phyloP scores from a whole-genome alignment of 2,329 filamentous ascomycete genomes.

The Metarhizium robertsii region DNA sequence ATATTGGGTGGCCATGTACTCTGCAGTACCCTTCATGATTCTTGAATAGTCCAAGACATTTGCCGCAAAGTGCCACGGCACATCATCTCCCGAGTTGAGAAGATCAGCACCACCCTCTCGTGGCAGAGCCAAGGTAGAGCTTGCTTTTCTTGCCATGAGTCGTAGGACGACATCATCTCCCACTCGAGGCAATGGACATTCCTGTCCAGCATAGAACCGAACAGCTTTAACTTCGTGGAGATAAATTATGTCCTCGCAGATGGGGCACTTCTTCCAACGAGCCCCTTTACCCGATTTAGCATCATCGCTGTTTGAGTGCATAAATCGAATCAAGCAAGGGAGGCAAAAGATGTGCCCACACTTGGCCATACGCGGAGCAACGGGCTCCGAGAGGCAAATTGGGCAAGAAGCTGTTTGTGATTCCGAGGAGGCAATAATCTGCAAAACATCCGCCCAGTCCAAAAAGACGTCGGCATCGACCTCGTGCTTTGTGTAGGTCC shows the following conservation, averaged over 20 bases:
- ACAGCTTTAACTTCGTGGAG: slow-evolving; percentile 84
- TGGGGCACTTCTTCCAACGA: slow-evolving; percentile 89
- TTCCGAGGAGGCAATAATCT: slow-evolving; percentile 82
- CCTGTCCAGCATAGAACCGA: slow-evolving; percentile 83
- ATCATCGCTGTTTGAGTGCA: slow-evolving; percentile 75
- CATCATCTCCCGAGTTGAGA: slow-evolving; percentile 59
- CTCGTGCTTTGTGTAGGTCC: slow-evolving; percentile 71
- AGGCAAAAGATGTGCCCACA: slow-evolving; percentile 97
- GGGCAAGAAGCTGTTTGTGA: slow-evolving; percentile 86
- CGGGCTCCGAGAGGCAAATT: slow-evolving; percentile 86
- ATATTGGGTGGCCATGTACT: slow-evolving; percentile 78
- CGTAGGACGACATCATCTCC: slow-evolving; percentile 86
- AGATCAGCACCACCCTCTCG: slow-evolving; percentile 66
- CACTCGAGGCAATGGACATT: slow-evolving; percentile 68
- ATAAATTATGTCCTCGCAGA: slow-evolving; percentile 91
- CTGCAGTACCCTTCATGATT: slow-evolving; percentile 86
- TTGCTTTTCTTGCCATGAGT: slow-evolving; percentile 70
- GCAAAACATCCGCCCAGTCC: slow-evolving; percentile 83
- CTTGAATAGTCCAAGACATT: slow-evolving; percentile 92
- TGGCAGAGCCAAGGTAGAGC: slow-evolving; percentile 80
- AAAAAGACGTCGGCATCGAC: slow-evolving; percentile 81
- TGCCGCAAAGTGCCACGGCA: slow-evolving; percentile 92
- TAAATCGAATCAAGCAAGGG: slow-evolving; percentile 87
- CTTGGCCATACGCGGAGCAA: slow-evolving; percentile 91
- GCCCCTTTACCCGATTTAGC: slow-evolving; percentile 61